Evolutionary conservation across 225 moss, liverwort and hornwort species (phyloP).

Genomic region (Polytrichum formosum): DNA sequence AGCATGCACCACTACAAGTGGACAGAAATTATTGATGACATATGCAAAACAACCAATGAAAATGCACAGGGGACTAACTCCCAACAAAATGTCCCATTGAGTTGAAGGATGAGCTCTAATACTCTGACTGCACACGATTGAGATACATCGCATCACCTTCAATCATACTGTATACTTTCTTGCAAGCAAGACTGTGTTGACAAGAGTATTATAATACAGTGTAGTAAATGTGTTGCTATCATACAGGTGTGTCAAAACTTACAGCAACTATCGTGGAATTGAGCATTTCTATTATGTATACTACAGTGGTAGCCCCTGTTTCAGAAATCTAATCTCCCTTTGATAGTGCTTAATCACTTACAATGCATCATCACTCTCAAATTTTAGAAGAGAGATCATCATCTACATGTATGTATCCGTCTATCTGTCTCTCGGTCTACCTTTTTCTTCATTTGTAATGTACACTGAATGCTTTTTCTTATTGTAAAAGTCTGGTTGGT

Average conservation of each 20-base stretch:
- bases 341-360: background rate
- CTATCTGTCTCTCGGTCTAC: background rate
- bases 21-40: no score
- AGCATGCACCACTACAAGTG: no score
- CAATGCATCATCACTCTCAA: background rate
- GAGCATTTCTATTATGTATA: no score
- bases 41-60: no score
- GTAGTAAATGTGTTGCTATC: slow-evolving; percentile 7
- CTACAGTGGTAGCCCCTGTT: background rate
- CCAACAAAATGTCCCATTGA: no score
- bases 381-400: background rate
- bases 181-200: slow-evolving; percentile 15
- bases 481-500: no score
- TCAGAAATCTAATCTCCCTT: background rate
- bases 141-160: no score
- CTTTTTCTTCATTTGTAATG: no score
- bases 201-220: slow-evolving; percentile 35
- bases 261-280: slow-evolving; percentile 3
- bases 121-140: no score
- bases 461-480: no score
- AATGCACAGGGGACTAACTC: no score
- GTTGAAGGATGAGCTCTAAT: no score
- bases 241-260: slow-evolving; percentile 46
- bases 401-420: background rate
- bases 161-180: slow-evolving; percentile 2